Base-by-base conservation (phyloP, 257 asterid genomes). In the Nicotiana sylvestris region DNA sequence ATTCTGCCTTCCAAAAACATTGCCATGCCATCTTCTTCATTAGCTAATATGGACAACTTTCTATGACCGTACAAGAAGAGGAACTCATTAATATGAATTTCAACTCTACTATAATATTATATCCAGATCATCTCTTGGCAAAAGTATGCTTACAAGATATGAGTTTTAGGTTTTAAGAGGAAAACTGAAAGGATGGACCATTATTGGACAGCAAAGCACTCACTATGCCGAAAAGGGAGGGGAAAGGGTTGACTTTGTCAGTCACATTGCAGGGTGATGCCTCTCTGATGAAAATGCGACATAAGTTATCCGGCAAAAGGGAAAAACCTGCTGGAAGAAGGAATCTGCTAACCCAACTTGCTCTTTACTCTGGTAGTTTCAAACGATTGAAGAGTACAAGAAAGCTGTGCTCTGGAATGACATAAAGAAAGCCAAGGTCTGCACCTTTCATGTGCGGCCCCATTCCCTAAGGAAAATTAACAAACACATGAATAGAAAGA, bases 371-470 rank as follows among this genome's bases (percentile, higher is more conserved):
- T 3, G 99, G 99, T 83, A 96, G 87, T 80, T 86, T 92, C 92
- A 96, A 82, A 33, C 98, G 97, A 69, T 89, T 93, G 90, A 96
- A 96, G 72, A 96, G 95, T 87, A 96, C 98, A 66, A 96, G 94
- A 84, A 96, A 93, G 88, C 97, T 93, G 87, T 96, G 99, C 76
- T 93, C 98, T 0, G 98, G 99, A 83, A 92, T 89, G 53, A 89
- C 93, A 27, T 94, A 96, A 12, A 96, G 97, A 81, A 96, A 96
- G 37, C 99, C 98, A 37, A 94, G 98, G 85, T 96, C 98, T 81
- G 98, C 98, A 30, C 99, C 99, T 87, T 89, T 92, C 65, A 92
- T 86, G 15, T 90, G 92, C 9, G 97, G 97, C 35, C 94, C 97
- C 90, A 94, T 82, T 49, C 98, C 97, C 99, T 96, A 88, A 43